Evolutionary conservation across 768 basidiomycete species (phyloP).

Genomic region (Amanita molliuscula): DNA sequence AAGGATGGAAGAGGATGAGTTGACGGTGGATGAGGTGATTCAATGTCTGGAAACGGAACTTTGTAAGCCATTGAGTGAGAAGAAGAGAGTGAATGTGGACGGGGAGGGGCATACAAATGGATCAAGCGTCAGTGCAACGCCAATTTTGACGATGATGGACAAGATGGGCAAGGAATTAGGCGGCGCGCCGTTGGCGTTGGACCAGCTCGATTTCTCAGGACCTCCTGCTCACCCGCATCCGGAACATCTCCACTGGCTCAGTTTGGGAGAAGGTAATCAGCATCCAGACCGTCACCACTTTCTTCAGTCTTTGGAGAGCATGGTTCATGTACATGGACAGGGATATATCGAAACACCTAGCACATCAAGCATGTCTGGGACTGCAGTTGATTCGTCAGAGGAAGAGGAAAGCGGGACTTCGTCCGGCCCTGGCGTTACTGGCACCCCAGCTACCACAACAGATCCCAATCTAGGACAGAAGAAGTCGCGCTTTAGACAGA

Average conservation of each 20-base stretch:
- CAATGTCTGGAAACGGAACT: constrained; percentile 81
- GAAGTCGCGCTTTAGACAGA: constrained; percentile 15
- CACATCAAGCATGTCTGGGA: constrained; percentile 9
- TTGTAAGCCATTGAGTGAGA: constrained; percentile 60
- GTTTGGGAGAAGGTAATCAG: constrained; percentile 34
- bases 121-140: constrained; percentile 45
- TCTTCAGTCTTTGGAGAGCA: too few species aligned
- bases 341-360: background rate
- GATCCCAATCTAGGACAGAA: constrained; percentile 6
- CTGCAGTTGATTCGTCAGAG: background rate
- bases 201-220: constrained; percentile 54
- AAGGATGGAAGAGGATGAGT: constrained; percentile 51
- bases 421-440: background rate
- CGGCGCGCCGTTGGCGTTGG: constrained; percentile 22
- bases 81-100: constrained; percentile 51
- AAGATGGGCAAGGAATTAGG: constrained; percentile 26
- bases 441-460: background rate
- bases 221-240: constrained; percentile 16
- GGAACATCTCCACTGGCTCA: constrained; percentile 1
- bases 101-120: constrained; percentile 21
- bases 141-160: constrained; percentile 32
- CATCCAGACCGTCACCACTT: background rate
- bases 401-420: constrained; percentile 6
- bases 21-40: constrained; percentile 75
- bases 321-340: too few species aligned